Base-by-base conservation (phyloP, 1,284 basidiomycete species). In the Cystobasidiaceae sp. region DNA sequence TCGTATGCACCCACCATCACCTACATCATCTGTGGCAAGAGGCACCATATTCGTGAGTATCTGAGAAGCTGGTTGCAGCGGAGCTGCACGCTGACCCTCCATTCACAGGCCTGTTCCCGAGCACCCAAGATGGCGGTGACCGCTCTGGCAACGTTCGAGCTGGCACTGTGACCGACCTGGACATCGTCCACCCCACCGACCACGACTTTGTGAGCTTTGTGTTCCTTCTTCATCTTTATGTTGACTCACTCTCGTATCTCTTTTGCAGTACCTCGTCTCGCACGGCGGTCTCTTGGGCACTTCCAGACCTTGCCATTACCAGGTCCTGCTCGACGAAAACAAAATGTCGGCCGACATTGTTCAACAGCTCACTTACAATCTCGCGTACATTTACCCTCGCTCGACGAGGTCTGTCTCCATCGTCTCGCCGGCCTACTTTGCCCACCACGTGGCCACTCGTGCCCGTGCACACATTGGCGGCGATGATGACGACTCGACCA, bases 371-470 rank as follows among this genome's bases (percentile, higher is more conserved):
- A 85, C 87, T 0, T 90, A 87, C 69, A 83, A 86, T 0, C 77
- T 90, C 0, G 89, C 87, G 72, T 88, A 89, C 69, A 85, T 89
- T 9, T 91, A 90, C 72, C 87, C 87, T 0, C 82, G 89, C 2
- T 85, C 86, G 13, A 90, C 89, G 0, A 84, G 89, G 43, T 88
- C 87, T 0, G 89, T 91, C 0, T 89, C 88, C 15, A 66, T 68
- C 48, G 66, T 58, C 32, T 63, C 66, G 23, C 66, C 66, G 28
- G 51, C 52, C 1, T 67, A 50, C 25, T 64, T 34, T 37, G 61
- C 61, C 19, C 61, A 64, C 49, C 61, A 64, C 33, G 61, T 64
- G 2, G 66, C 59, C 1, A 63, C 60, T 23, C 37, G 50, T 30
- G 44, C 49, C n/a, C 4, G 62, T 34, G 59, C 66, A 11, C 52